Evolutionary conservation across 1,139 yeast genomes (phyloP).

Genomic region (Kurtzmaniella quercitrusa): DNA sequence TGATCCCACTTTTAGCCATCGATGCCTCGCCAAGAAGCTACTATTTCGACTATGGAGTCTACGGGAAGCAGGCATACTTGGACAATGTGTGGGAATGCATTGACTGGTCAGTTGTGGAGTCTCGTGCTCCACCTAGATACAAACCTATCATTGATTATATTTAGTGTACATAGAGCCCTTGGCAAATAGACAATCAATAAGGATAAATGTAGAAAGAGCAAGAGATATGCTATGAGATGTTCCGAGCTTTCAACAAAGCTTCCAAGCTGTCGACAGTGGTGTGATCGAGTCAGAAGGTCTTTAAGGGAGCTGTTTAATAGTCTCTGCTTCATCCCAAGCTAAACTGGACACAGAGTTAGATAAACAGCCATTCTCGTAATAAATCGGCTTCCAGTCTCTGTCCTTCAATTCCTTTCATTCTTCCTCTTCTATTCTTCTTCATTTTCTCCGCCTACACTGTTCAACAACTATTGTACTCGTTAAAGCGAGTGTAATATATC

Average conservation of each 20-base stretch:
- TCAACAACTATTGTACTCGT: not conserved
- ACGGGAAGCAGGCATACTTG: conserved; percentile 63
- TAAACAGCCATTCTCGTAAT: no score
- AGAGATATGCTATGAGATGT: no score
- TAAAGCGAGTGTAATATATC: not conserved
- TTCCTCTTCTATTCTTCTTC: no score
- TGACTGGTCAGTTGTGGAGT: conserved; percentile 63
- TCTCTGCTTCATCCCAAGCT: no score
- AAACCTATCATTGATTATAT: conserved; percentile 13
- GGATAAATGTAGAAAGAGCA: not conserved
- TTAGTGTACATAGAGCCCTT: conserved; percentile 1
- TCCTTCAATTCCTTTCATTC: no score
- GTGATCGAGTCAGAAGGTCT: no score
- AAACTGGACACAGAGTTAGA: no score
- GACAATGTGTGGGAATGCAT: conserved; percentile 69
- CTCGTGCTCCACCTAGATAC: conserved; percentile 52
- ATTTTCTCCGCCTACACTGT: not conserved
- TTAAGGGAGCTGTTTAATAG: not conserved
- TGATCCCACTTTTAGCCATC: conserved; percentile 62
- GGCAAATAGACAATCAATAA: not conserved
- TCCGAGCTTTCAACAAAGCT: no score
- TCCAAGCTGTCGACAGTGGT: no score
- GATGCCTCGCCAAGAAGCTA: conserved; percentile 71
- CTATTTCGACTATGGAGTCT: conserved; percentile 70
- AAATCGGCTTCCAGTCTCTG: no score